These are phyloP conservation scores for Aspergillus steynii DNA, from an alignment of 495 filamentous ascomycete genomes.

Conservation along the genomic window DNA sequence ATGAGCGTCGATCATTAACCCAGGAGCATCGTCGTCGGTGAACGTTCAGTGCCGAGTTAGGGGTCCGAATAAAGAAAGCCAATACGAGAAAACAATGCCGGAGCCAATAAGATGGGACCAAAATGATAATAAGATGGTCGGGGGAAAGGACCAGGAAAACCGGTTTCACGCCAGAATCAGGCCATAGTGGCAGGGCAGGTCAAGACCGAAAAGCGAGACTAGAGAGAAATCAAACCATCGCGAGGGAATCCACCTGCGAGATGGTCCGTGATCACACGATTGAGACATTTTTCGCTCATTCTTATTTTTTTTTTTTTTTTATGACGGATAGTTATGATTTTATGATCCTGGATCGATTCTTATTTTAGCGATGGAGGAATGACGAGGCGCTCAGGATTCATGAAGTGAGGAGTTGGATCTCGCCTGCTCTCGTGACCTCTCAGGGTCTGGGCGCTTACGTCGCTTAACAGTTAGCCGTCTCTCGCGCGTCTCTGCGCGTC, in stretches of 20 bases:
- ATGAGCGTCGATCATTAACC: not conserved
- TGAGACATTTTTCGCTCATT: not conserved
- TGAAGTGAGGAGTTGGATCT: no score
- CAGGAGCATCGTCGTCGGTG: not conserved
- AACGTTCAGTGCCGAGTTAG: not conserved
- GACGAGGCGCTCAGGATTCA: not conserved
- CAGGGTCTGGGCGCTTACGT: not conserved
- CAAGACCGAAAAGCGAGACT: no score
- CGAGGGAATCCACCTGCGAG: not conserved
- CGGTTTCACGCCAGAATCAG: constrained; percentile 8
- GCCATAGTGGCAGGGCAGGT: constrained; percentile 6
- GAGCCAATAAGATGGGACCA: not conserved
- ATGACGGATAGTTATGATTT: not conserved
- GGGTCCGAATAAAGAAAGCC: not conserved
- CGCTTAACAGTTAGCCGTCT: not conserved
- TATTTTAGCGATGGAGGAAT: not conserved
- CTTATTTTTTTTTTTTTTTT: not conserved
- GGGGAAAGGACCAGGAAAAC: not conserved
- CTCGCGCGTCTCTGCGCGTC: not conserved
- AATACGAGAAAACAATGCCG: not conserved
- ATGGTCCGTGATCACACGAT: constrained; percentile 2
- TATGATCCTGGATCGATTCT: not conserved
- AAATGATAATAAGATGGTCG: not conserved
- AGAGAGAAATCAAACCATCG: not conserved
- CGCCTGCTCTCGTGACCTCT: not conserved